A percentile compares a stretch with the other conserved stretches of the same genome.
Evolutionary conservation across 164 flowering plant species (phyloP).

Genomic region (Macadamia integrifolia): DNA sequence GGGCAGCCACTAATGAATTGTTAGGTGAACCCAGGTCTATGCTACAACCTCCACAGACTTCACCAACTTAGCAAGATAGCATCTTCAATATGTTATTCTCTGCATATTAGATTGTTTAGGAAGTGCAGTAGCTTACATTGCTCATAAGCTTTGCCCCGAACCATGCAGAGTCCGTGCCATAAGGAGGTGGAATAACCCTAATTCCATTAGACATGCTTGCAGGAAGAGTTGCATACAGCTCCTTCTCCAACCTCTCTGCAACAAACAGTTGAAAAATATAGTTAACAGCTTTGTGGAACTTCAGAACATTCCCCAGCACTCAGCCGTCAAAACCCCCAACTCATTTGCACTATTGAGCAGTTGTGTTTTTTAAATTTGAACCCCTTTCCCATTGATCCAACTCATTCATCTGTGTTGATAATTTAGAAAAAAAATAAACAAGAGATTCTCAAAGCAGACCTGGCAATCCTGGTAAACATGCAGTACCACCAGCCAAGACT

Average conservation of each 20-base stretch:
- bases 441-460: constrained; percentile 32
- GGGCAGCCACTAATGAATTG: no score
- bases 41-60: no score
- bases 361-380: not conserved
- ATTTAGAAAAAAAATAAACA: not conserved
- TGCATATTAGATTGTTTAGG: not conserved
- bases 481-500: constrained; percentile 82
- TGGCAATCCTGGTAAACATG: constrained; percentile 88
- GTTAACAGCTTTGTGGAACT: constrained; percentile 1
- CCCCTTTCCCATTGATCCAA: no score
- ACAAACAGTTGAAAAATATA: constrained; percentile 6
- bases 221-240: constrained; percentile 47
- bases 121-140: constrained; percentile 53
- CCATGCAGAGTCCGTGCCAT: constrained; percentile 84
- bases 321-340: not conserved
- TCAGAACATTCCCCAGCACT: not conserved
- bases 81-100: not conserved
- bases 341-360: not conserved
- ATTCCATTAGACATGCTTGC: constrained; percentile 47
- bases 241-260: constrained; percentile 85
- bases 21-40: no score
- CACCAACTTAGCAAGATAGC: no score
- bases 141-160: constrained; percentile 79
- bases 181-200: constrained; percentile 75
- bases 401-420: no score